These are phyloP conservation scores for Dryas alaskensis DNA, from an alignment of 306 rosid genomes.

Conservation along the genomic window DNA sequence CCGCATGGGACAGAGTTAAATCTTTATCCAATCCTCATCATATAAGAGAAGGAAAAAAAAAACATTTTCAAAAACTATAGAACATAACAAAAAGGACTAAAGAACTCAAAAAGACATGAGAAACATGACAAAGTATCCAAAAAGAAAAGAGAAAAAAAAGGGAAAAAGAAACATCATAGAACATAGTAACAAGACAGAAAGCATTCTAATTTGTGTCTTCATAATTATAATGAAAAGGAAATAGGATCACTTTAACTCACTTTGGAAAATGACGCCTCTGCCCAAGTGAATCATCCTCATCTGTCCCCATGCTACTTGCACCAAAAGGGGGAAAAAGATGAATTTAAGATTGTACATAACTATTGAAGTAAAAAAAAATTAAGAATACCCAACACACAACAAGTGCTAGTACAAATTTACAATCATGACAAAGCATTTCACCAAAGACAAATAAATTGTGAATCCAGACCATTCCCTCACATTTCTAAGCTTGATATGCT, in stretches of 20 bases:
- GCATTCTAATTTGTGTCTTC: conserved; percentile 9
- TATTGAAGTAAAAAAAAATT: background rate
- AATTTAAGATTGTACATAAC: background rate
- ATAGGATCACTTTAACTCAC: conserved; percentile 49
- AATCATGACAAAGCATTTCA: background rate
- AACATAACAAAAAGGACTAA: conserved; percentile 1
- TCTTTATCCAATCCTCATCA: background rate
- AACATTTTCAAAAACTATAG: background rate
- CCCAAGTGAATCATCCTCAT: conserved; percentile 40
- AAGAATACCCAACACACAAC: background rate
- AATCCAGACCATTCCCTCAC: background rate
- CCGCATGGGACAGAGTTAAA: background rate
- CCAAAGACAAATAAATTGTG: background rate
- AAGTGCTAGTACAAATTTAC: background rate
- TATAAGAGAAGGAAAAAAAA: background rate
- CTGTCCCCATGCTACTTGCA: conserved; percentile 39
- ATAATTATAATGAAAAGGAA: conserved; percentile 12
- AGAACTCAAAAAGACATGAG: background rate
- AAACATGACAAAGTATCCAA: background rate
- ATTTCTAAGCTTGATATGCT: background rate
- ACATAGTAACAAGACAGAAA: background rate
- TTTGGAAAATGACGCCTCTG: conserved; percentile 62
- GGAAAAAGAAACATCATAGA: conserved; percentile 18
- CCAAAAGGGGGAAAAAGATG: conserved; percentile 1
- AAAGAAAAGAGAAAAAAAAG: background rate